These are phyloP conservation scores for Chaetomium sp. DNA, from an alignment of 2,329 filamentous ascomycete genomes.

Conservation along the genomic window DNA sequence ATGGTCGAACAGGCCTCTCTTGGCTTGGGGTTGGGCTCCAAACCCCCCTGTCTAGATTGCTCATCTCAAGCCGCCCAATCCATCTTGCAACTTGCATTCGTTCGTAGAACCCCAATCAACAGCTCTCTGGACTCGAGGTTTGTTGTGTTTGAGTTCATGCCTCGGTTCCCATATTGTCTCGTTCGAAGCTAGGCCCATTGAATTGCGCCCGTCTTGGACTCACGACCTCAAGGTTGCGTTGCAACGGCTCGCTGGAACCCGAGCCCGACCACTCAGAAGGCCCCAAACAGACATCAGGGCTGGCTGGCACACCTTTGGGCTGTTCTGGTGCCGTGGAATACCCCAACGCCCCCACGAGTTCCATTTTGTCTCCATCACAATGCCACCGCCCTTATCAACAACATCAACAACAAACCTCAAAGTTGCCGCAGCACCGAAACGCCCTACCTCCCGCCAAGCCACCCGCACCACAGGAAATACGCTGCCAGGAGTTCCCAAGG, in stretches of 20 bases:
- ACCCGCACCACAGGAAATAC: not conserved
- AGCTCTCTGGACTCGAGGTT: not conserved
- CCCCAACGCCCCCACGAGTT: constrained; percentile 3
- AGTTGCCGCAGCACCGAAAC: constrained; percentile 4
- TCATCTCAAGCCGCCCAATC: too few species aligned
- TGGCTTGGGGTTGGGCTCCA: not conserved
- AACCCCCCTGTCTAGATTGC: not conserved
- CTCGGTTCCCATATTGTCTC: not conserved
- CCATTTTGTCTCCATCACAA: constrained; percentile 11
- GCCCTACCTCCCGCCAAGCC: constrained; percentile 5
- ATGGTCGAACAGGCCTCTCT: not conserved
- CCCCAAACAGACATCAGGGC: constrained; percentile 22
- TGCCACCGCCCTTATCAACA: constrained; percentile 11
- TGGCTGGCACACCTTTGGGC: constrained; percentile 5
- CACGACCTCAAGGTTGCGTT: too few species aligned
- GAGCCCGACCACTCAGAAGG: constrained; percentile 16
- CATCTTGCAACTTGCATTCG: not conserved
- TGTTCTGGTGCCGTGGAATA: constrained; percentile 1
- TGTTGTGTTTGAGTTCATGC: not conserved
- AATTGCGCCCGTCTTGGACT: not conserved
- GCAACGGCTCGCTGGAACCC: too few species aligned
- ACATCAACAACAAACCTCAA: not conserved
- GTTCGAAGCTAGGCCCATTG: not conserved
- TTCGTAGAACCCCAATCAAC: not conserved
- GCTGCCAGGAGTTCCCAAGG: constrained; percentile 2